Evolutionary conservation across 306 rosid genomes (phyloP).

Genomic region (Psophocarpus tetragonolobus): DNA sequence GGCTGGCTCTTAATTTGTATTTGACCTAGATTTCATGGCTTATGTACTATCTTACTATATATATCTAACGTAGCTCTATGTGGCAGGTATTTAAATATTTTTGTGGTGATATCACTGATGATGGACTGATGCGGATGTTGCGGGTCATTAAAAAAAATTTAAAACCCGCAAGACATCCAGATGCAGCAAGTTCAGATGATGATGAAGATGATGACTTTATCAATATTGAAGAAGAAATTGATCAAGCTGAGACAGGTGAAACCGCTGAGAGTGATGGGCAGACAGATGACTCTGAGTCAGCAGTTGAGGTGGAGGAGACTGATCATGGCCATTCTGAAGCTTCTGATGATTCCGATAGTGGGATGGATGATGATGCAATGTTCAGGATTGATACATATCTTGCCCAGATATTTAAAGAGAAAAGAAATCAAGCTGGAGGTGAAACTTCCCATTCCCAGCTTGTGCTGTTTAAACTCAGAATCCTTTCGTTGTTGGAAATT

Average conservation of each 20-base stretch:
- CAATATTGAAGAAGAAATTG: slow-evolving; percentile 74
- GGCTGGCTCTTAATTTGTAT: not conserved
- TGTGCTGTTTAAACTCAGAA: slow-evolving; percentile 82
- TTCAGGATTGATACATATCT: slow-evolving; percentile 85
- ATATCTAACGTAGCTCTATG: slow-evolving; percentile 26
- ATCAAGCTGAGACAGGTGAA: slow-evolving; percentile 73
- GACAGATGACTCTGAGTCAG: slow-evolving; percentile 81
- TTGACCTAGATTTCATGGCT: not conserved
- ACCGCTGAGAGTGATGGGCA: slow-evolving; percentile 83
- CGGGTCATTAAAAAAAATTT: slow-evolving; percentile 74
- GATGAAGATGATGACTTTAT: slow-evolving; percentile 66
- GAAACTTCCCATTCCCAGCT: slow-evolving; percentile 94
- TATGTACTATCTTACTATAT: not conserved
- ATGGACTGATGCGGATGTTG: slow-evolving; percentile 79
- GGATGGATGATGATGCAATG: slow-evolving; percentile 99
- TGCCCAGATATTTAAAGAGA: slow-evolving; percentile 81
- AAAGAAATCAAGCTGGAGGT: slow-evolving; percentile 72
- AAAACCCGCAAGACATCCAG: slow-evolving; percentile 83
- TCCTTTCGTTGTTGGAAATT: slow-evolving; percentile 88
- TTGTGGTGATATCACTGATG: slow-evolving; percentile 67
- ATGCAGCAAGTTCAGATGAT: slow-evolving; percentile 54
- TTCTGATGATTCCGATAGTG: slow-evolving; percentile 94
- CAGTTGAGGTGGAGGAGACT: slow-evolving; percentile 57
- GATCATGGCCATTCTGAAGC: slow-evolving; percentile 50
- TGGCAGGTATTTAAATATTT: slow-evolving; percentile 85